Base-by-base conservation (phyloP, 495 filamentous ascomycete species). In the Ascodesmis nigricans region DNA sequence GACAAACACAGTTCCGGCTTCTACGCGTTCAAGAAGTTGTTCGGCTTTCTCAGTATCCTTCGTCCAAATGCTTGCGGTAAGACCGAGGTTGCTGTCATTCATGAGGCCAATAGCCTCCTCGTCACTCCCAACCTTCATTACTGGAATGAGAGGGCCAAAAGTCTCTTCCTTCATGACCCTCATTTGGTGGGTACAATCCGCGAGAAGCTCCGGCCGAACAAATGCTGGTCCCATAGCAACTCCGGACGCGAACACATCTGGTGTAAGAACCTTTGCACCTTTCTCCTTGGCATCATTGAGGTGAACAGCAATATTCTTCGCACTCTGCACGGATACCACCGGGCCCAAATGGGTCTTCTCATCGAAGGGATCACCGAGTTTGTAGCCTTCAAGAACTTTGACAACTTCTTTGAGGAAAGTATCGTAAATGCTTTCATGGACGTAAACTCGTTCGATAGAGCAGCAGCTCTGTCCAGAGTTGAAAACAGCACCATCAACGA, bases 391-490 rank as follows among this genome's bases (percentile, higher is more conserved):
- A 28, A 91, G 60, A n/a, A 91, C 77, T 25, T 72, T 69, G 52
- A 83, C 75, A 5, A 76, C 59, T 13, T 75, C 75, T 22, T 64
- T 57, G n/a, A 91, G 58, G 44, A 93, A 90, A 7, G 65, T 46
- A 35, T 84, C 77, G 49, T 91, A 71, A 36, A 95, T 66, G 35
- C 64, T 70, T 34, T 78, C 77, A 42, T 83, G 73, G 1, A 92
- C 87, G 43, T 95, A 95, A 4, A 97, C 71, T 17, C 87, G 65
- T 58, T 93, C 87, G 31, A 95, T 65, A 4, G 76, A 72, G 56
- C 87, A 95, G 60, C 87, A 97, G 46, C 81, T 91, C 55, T 97
- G 87, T 14, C 87, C 87, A 20, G 79, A 90, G 57, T 93, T 97
- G 62, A 93, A 97, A 24, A 97, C 61, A 2, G 83, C 80, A 3